Base-by-base conservation (phyloP, 1,139 yeast species). In the Martiniozyma asiatica region DNA sequence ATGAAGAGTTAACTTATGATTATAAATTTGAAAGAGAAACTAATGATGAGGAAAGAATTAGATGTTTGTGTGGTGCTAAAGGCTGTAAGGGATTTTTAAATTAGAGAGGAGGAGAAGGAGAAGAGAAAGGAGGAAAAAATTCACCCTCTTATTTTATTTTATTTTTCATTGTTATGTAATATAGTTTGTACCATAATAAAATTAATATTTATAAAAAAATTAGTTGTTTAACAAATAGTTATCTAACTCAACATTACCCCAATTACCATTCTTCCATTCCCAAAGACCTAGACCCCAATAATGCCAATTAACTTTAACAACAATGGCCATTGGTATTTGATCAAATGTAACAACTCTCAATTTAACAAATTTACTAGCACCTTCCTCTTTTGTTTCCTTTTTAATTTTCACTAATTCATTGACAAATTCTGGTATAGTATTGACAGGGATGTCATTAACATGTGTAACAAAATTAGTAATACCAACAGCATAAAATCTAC, bases 1-100 rank as follows among this genome's bases (percentile, higher is more conserved):
- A 81, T 50, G 97, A 89, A 49, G 98, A 89, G 48, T 63, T 89
- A 45, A 89, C 98, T 0, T 89, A 89, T 47, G 97, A 89, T 53
- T 89, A 89, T 53, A 87, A 87, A 53, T 89, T 89, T 51, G 96
- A 84, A 53, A 64, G 95, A 35, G 97, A 87, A 48, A 73, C 78
- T 7, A 84, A 85, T 46, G 94, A 85, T 38, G 92, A 74, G 28
- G 96, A 85, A 48, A 65, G 97, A 39, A 77, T 89, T 38, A 75
- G 85, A 14, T 89, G 98, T 59, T 63, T 84, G 15, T 89, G 98
- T 63, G 98, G 98, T 3, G 89, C 96, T 1, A 74, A 85, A 1
- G 85, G 82, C 1, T 89, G 98, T 58, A 85, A 85, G 51, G 97
- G 97, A 0, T 89, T 73, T 53, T 66, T 89, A 43, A 87, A 87